Evolutionary conservation across 1,139 yeast species (phyloP).

Genomic region (Casaregolazyma suthepensis): DNA sequence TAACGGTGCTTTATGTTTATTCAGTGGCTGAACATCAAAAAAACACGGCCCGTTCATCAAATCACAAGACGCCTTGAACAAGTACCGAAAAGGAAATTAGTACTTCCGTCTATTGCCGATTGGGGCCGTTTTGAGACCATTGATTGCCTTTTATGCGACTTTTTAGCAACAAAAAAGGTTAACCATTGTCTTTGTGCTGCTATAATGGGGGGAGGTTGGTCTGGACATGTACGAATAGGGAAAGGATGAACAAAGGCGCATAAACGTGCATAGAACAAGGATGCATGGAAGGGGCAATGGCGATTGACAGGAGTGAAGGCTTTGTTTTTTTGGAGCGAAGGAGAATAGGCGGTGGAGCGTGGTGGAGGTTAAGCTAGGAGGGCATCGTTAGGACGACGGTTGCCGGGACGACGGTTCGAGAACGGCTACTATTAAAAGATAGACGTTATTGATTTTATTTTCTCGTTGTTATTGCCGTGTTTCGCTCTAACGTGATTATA

Average conservation of each 20-base stretch:
- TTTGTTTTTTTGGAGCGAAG: too few relatives aligned
- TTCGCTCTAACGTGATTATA: too few relatives aligned
- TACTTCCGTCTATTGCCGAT: not conserved
- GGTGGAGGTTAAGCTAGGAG: too few relatives aligned
- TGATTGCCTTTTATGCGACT: not conserved
- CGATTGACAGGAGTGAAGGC: too few relatives aligned
- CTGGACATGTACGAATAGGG: not conserved
- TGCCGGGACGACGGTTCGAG: too few relatives aligned
- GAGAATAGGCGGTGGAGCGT: too few relatives aligned
- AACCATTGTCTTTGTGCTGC: not conserved
- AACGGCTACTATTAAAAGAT: too few relatives aligned
- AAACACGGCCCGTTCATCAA: not conserved
- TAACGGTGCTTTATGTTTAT: too few relatives aligned
- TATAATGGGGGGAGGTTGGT: not conserved
- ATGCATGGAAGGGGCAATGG: not conserved
- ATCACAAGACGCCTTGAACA: not conserved
- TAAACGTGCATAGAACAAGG: not conserved
- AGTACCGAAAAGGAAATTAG: not conserved
- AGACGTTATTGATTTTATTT: too few relatives aligned
- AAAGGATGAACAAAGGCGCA: not conserved
- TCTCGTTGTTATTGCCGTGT: too few relatives aligned
- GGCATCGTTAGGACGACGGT: too few relatives aligned
- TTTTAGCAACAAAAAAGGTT: not conserved
- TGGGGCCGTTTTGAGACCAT: not conserved
- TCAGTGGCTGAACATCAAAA: not conserved